These are phyloP conservation scores for Leccinellum luteum DNA, from an alignment of 768 basidiomycete species.

Conservation along the genomic window DNA sequence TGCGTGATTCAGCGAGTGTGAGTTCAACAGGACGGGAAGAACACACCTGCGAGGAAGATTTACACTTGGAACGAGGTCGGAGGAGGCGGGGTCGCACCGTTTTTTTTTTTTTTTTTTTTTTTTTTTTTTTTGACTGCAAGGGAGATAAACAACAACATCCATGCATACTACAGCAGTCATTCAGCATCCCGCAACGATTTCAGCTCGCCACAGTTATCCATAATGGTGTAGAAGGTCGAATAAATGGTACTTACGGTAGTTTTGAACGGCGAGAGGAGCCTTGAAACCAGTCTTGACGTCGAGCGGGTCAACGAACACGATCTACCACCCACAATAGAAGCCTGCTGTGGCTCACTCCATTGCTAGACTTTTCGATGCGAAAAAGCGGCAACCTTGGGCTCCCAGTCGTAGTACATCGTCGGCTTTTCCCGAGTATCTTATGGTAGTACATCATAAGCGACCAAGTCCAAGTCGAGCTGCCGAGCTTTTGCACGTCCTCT, in stretches of 20 bases:
- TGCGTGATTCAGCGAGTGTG: slow-evolving; percentile 1
- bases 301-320: slow-evolving; percentile 30
- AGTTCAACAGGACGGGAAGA: neutral
- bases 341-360: neutral
- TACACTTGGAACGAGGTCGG: neutral
- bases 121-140: slow-evolving; percentile 19
- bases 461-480: no score
- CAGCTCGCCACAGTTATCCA: slow-evolving; percentile 3
- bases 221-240: neutral
- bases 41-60: neutral
- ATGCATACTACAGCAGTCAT: slow-evolving; percentile 21
- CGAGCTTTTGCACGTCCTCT: no score
- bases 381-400: no score
- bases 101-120: slow-evolving; percentile 19
- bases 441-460: no score
- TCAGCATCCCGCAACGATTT: slow-evolving; percentile 27
- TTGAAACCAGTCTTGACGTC: slow-evolving; percentile 37
- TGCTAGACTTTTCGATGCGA: no score
- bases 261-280: slow-evolving; percentile 22
- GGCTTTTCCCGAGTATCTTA: no score
- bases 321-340: neutral
- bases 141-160: slow-evolving; percentile 33
- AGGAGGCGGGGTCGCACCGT: slow-evolving; percentile 29
- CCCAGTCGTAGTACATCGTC: no score
- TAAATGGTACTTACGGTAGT: slow-evolving; percentile 21